A percentile compares a stretch with the other conserved stretches of the same genome.
phyloP scores from a whole-genome alignment of 164 flowering plant species.

The Umbellularia californica region DNA sequence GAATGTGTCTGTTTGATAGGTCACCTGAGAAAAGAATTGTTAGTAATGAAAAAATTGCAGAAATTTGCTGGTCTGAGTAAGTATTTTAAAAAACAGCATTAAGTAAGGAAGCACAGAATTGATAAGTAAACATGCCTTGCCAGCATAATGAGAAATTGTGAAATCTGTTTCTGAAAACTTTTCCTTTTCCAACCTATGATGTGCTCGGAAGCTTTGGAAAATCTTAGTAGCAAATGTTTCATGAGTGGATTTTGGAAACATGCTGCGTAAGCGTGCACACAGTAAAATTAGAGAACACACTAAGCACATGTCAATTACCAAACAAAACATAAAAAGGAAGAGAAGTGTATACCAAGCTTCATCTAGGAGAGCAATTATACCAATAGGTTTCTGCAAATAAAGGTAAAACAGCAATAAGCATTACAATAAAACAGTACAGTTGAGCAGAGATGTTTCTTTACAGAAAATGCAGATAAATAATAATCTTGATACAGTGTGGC shows the following conservation, averaged over 20 bases:
- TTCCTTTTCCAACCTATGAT: conserved; percentile 75
- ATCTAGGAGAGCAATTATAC: conserved; percentile 82
- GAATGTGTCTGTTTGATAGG: conserved; percentile 83
- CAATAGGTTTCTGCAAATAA: conserved; percentile 84
- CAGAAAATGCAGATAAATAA: no score
- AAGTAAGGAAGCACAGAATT: background rate
- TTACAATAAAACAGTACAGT: no score
- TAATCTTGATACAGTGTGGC: no score
- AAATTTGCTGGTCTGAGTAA: background rate
- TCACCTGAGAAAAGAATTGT: conserved; percentile 51
- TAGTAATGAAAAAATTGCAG: background rate
- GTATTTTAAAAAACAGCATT: background rate
- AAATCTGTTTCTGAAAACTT: conserved; percentile 94
- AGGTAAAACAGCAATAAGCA: no score
- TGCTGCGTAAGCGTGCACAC: conserved; percentile 44
- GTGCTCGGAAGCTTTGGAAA: conserved; percentile 63
- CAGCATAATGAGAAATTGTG: conserved; percentile 90
- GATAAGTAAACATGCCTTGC: conserved; percentile 57
- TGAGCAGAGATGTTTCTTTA: no score
- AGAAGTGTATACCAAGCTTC: conserved; percentile 56
- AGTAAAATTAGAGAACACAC: background rate
- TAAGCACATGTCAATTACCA: background rate
- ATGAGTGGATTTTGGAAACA: conserved; percentile 98
- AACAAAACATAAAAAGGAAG: background rate
- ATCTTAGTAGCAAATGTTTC: conserved; percentile 82